Evolutionary conservation across 225 moss, liverwort and hornwort species (phyloP).

Genomic region (Pseudisothecium myosuroides): DNA sequence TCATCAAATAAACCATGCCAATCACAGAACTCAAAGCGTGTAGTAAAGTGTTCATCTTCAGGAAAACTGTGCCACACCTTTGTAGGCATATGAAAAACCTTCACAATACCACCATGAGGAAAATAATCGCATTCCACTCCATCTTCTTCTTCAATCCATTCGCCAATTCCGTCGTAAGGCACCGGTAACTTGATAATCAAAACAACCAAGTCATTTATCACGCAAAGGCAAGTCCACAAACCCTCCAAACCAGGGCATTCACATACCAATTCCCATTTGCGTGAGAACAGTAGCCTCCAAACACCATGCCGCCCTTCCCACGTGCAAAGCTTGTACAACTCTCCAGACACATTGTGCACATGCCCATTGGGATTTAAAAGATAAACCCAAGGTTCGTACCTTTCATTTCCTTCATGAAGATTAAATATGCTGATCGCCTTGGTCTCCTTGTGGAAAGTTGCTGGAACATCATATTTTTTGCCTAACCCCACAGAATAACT

Average conservation of each 20-base stretch:
- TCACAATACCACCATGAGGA: not conserved
- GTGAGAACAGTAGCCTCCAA: not conserved
- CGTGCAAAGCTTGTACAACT: not conserved
- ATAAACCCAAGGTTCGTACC: no score
- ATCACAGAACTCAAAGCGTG: fast-evolving
- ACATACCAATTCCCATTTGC: not conserved
- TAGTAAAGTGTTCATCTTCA: not conserved
- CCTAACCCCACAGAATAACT: fast-evolving
- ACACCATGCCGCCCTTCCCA: not conserved
- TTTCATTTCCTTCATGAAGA: not conserved
- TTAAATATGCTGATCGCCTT: not conserved
- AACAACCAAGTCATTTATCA: not conserved
- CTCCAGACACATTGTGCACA: not conserved
- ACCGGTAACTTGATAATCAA: not conserved
- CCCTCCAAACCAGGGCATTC: not conserved
- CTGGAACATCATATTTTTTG: not conserved
- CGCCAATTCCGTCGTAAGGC: not conserved
- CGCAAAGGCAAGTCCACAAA: not conserved
- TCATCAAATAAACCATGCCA: not conserved
- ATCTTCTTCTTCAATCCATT: not conserved
- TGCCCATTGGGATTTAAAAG: not conserved
- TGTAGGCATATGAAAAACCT: not conserved
- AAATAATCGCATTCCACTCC: not conserved
- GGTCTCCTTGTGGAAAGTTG: not conserved
- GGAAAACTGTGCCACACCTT: not conserved